These are phyloP conservation scores for Phytophthora pinifolia DNA, from an alignment of 352 stramenopile species.

Conservation along the genomic window DNA sequence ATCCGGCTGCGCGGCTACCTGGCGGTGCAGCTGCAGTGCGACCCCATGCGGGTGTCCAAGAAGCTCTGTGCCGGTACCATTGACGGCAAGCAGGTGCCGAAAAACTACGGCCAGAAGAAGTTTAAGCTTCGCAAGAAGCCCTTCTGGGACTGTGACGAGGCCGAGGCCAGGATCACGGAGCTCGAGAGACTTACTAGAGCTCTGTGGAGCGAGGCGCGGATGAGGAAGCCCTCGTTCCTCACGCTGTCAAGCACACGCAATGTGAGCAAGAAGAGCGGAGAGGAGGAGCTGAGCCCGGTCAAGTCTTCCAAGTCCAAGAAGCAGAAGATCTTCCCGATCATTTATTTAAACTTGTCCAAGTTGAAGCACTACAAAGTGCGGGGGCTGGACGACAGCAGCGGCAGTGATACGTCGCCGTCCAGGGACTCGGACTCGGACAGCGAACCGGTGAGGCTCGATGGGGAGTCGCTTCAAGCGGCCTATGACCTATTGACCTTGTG, in stretches of 20 bases:
- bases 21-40: constrained; percentile 74
- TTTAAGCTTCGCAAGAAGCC: constrained; percentile 68
- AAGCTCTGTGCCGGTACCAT: constrained; percentile 75
- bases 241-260: constrained; percentile 71
- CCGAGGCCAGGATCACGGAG: constrained; percentile 36
- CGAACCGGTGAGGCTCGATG: constrained; percentile 51
- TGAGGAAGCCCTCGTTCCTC: constrained; percentile 49
- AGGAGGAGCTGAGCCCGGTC: constrained; percentile 14
- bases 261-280: constrained; percentile 14
- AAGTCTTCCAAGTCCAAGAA: constrained; percentile 42
- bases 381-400: constrained; percentile 14
- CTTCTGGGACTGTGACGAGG: constrained; percentile 53
- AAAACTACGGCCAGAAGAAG: constrained; percentile 83
- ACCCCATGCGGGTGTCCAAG: constrained; percentile 83
- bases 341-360: constrained; percentile 81
- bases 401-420: constrained; percentile 22
- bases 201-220: constrained; percentile 58
- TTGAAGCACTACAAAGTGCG: constrained; percentile 36
- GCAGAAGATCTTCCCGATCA: constrained; percentile 73
- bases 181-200: constrained; percentile 55
- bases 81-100: constrained; percentile 66
- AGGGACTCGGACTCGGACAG: constrained; percentile 21
- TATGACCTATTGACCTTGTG: constrained; percentile 71
- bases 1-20: constrained; percentile 77
- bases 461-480: constrained; percentile 67